Conservation (phyloP, 306 rosid species). For the Urtica urens region DNA sequence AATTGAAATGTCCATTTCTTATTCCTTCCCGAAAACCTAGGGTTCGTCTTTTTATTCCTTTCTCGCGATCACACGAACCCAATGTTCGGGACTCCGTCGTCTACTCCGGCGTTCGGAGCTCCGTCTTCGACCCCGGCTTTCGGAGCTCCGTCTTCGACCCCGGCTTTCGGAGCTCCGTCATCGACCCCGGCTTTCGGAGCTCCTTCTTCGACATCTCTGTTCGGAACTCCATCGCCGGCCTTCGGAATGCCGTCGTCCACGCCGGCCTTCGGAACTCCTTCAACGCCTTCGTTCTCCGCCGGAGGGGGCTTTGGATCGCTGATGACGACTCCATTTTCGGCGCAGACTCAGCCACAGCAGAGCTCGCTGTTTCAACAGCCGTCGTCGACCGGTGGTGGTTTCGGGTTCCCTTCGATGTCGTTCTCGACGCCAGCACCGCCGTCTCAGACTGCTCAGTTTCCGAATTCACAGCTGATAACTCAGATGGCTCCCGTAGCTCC, state of each 20-base stretch:
- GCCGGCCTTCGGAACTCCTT: constrained; percentile 48
- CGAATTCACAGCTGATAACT: constrained; percentile 56
- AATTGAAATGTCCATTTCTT: not conserved
- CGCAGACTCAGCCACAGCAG: constrained; percentile 37
- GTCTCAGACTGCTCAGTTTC: constrained; percentile 36
- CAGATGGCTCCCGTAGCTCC: constrained; percentile 96
- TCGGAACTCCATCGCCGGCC: constrained; percentile 43
- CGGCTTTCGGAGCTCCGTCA: constrained; percentile 36
- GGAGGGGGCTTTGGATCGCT: constrained; percentile 52
- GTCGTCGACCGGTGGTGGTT: constrained; percentile 42
- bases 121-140: constrained; percentile 40
- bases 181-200: constrained; percentile 31
- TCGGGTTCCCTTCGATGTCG: constrained; percentile 32
- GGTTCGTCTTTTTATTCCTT: not conserved
- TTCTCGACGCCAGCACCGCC: too few species aligned
- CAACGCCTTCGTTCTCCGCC: constrained; percentile 34
- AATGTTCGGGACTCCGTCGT: constrained; percentile 24
- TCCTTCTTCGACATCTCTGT: constrained; percentile 33
- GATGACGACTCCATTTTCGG: constrained; percentile 43
- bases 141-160: constrained; percentile 35
- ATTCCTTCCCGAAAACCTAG: not conserved
- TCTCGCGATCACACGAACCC: constrained; percentile 1
- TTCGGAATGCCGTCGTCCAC: constrained; percentile 41
- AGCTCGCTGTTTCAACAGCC: constrained; percentile 27
- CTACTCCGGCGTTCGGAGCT: constrained; percentile 35